phyloP scores from a whole-genome alignment of 1,139 yeast species.

The Blastobotrys aristatus region DNA sequence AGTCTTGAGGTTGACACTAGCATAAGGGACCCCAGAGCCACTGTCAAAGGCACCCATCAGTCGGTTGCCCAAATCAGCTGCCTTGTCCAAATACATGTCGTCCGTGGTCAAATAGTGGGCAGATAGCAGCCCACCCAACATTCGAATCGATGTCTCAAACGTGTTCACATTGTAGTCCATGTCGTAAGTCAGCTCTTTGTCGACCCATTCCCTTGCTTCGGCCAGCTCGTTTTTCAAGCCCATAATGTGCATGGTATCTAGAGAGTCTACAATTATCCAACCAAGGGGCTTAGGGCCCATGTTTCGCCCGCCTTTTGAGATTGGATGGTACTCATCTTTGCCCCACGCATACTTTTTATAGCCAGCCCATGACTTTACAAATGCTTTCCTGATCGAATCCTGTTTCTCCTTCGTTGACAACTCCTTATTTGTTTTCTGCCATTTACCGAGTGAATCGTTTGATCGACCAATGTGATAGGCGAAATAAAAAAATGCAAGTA shows the following conservation, averaged over 20 bases:
- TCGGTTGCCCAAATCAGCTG: constrained; percentile 59
- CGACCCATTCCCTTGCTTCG: constrained; percentile 72
- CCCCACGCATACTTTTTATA: constrained; percentile 85
- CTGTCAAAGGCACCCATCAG: constrained; percentile 62
- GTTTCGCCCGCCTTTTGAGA: constrained; percentile 57
- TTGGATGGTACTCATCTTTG: constrained; percentile 59
- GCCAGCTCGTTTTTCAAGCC: constrained; percentile 60
- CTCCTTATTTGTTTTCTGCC: constrained; percentile 8
- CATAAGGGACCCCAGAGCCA: constrained; percentile 60
- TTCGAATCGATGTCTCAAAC: constrained; percentile 88
- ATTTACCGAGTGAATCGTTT: background rate
- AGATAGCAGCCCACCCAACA: constrained; percentile 84
- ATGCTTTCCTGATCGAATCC: constrained; percentile 54
- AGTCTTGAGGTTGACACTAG: constrained; percentile 54
- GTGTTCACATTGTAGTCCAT: constrained; percentile 75
- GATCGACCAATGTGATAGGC: constrained; percentile 22
- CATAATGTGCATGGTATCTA: constrained; percentile 84
- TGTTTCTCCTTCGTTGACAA: constrained; percentile 44
- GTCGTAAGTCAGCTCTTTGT: constrained; percentile 50
- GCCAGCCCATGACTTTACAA: constrained; percentile 74
- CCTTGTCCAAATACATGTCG: constrained; percentile 68
- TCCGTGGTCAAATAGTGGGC: constrained; percentile 72
- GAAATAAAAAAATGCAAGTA: constrained; percentile 21
- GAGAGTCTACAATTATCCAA: constrained; percentile 88
- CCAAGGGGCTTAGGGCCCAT: constrained; percentile 86